Percentiles rank a stretch among this genome's conserved stretches.
Conservation (phyloP, 371 early-diverging fungal genomes). For the Gilbertella persicaria region DNA sequence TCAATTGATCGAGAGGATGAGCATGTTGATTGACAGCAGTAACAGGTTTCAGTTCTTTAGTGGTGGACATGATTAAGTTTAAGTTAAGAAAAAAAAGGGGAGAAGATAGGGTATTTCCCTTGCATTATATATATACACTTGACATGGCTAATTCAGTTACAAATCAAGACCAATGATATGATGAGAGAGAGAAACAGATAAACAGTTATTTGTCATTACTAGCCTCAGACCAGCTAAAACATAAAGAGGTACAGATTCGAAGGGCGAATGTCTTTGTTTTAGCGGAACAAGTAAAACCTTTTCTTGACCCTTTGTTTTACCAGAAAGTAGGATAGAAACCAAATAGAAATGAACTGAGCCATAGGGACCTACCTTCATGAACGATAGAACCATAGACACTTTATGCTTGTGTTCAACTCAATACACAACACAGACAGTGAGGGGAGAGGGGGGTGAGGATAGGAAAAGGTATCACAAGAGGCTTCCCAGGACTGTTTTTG, state of each 20-base stretch:
- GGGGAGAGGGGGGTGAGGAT: constrained; percentile 10
- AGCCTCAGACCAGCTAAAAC: constrained; percentile 50
- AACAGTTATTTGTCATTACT: constrained; percentile 41
- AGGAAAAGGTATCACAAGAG: constrained; percentile 2
- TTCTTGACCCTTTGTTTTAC: too few relatives aligned
- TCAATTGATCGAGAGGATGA: constrained; percentile 52
- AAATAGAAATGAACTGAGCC: too few relatives aligned
- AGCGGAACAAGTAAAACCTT: too few relatives aligned
- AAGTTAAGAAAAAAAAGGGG: background rate
- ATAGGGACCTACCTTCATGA: too few relatives aligned
- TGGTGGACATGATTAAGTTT: constrained; percentile 28
- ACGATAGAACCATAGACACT: too few relatives aligned
- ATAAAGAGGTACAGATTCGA: too few relatives aligned
- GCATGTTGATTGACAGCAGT: constrained; percentile 19
- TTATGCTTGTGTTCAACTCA: background rate
- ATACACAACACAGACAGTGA: background rate
- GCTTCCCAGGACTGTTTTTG: constrained; percentile 31
- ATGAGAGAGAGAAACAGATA: constrained; percentile 21
- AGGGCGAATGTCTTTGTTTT: too few relatives aligned
- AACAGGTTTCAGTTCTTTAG: constrained; percentile 43
- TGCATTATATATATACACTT: constrained; percentile 21
- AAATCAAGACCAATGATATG: constrained; percentile 23
- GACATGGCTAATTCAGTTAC: constrained; percentile 18
- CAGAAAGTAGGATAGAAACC: too few relatives aligned
- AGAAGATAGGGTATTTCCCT: constrained; percentile 3